Base-by-base conservation (phyloP, 768 basidiomycete genomes). In the Udeniomyces megalosporus region DNA sequence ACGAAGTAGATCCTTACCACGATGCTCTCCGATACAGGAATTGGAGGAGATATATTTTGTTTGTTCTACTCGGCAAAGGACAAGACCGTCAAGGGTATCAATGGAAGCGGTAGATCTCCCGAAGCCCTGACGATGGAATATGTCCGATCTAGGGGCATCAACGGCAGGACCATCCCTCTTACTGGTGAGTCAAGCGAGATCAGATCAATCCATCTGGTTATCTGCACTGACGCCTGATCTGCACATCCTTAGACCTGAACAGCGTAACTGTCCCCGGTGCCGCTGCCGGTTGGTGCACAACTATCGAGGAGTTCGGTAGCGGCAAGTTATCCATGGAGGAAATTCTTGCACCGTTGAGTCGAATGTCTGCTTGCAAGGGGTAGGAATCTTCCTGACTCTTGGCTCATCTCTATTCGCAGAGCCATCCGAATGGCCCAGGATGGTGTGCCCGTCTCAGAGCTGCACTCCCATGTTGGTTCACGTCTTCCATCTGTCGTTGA, bases 221-320 rank as follows among this genome's bases (percentile, higher is more conserved):
- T n/a, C n/a, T n/a, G n/a, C n/a, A n/a, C n/a, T n/a, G n/a, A n/a
- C n/a, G n/a, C n/a, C n/a, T n/a, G n/a, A n/a, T n/a, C n/a, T n/a
- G n/a, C n/a, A n/a, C n/a, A n/a, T n/a, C n/a, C n/a, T n/a, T 20
- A 54, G 53, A 50, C 15, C 46, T 55, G 49, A 59, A 58, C 63
- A 26, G 57, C 11, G 68, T 65, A 34, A 73, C 70, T 26, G 70
- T 75, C 29, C 68, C 70, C 80, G 91, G 93, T 55, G 85, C 87
- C n/a, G 88, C 92, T 3, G 87, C 90, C 35, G 90, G 90, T 17
- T 97, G 93, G 92, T 77, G 87, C 20, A 95, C 96, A 72, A 86
- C 90, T 0, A 78, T 96, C 35, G 80, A 86, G 64, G 76, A 77
- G 44, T 82, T 95, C 58, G 93, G 93, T 20, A 87, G 82, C 66